Evolutionary conservation across 148 eudicot species (phyloP), one percentile per base, ranked within the genome.

Genomic region (Nepenthes gracilis): DNA sequence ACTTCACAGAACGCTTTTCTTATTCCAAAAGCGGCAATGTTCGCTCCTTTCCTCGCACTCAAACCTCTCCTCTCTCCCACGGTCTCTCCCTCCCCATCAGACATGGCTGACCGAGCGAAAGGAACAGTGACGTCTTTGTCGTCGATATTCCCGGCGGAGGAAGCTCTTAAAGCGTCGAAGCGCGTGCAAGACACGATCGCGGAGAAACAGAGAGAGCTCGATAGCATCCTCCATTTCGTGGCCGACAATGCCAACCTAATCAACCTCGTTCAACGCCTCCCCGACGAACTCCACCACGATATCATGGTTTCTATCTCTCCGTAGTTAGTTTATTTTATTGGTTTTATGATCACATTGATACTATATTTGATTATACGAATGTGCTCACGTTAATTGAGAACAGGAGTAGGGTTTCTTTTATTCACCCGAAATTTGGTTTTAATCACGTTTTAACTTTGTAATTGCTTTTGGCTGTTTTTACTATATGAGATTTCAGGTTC

Each of bases 81-180:
- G 6, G 23, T 23, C 23, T 23, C 0, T 23, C 45, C 1, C 45
- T 40, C 45, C 8, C 4, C 8, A 3, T 40, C 45, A 4, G 45
- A 40, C 4, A 40, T 40, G 45, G 45, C 45, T 0, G 45, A 40
- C 45, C 45, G 8, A n/a, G 63, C 48, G 61, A 85, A 70, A 67
- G 95, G 97, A 53, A 81, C 84, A 2, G 97, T 90, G 64, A 85
- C 87, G 9, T 50, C 83, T n/a, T 48, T 85, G 14, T 78, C 97
- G 2, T 71, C 97, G 3, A 2, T 85, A 0, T 78, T 80, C 45
- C 80, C 90, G 4, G 67, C 78, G 5, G 90, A 83, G 33, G 93
- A 91, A 77, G 85, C 84, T 5, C 78, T 54, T 35, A 83, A 80
- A 72, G 97, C 93, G 0, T 72, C 86, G 0, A 55, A 58, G 67